Conservation (phyloP, 768 basidiomycete species). For the Pleurotus sapidus region DNA sequence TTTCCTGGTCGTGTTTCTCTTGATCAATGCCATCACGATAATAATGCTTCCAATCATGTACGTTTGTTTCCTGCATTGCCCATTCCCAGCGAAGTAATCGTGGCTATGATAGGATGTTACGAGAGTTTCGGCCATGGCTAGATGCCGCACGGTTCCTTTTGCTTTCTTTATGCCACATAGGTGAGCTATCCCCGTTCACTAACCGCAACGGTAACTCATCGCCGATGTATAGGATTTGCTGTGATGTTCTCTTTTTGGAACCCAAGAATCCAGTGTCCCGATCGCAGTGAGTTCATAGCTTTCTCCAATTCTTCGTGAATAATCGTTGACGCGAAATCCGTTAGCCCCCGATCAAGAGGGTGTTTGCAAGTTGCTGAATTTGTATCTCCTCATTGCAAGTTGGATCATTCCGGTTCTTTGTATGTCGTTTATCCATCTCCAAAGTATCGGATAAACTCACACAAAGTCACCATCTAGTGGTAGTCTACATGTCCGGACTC, state of each 20-base stretch:
- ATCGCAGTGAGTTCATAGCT: slow-evolving; percentile 28
- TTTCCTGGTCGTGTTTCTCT: slow-evolving; percentile 42
- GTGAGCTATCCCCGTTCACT: slow-evolving; percentile 24
- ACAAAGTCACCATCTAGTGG: background rate
- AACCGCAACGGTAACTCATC: background rate
- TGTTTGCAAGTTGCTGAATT: slow-evolving; percentile 45
- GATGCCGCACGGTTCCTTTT: slow-evolving; percentile 50
- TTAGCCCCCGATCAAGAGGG: slow-evolving; percentile 37
- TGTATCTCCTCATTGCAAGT: slow-evolving; percentile 46
- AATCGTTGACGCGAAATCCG: background rate
- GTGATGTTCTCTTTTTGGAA: slow-evolving; percentile 38
- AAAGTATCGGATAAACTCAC: background rate
- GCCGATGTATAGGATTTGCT: slow-evolving; percentile 34
- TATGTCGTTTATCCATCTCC: slow-evolving; percentile 24
- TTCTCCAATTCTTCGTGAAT: slow-evolving; percentile 2
- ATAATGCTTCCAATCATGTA: slow-evolving; percentile 42
- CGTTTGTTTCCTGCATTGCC: slow-evolving; percentile 14
- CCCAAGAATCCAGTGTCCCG: slow-evolving; percentile 40
- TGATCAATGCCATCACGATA: slow-evolving; percentile 34
- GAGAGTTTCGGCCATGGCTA: slow-evolving; percentile 49
- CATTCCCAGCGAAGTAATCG: slow-evolving; percentile 7
- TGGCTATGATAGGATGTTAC: slow-evolving; percentile 32
- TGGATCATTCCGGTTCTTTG: slow-evolving; percentile 54
- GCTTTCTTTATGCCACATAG: slow-evolving; percentile 42
- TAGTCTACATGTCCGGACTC: slow-evolving; percentile 22